phyloP scores from a whole-genome alignment of 78 protist genomes.

The Polysphondylium violaceum region DNA sequence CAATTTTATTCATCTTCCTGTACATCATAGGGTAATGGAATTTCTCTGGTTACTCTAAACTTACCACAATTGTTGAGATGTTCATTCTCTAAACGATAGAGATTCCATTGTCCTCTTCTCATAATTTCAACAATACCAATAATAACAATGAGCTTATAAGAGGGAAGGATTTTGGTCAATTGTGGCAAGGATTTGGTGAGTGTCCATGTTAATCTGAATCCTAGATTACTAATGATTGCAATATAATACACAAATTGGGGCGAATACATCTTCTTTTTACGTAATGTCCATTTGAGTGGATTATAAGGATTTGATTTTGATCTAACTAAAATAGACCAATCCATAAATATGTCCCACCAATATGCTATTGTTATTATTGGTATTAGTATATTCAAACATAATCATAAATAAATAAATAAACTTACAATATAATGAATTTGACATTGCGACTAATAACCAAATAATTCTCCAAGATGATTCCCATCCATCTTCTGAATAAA shows the following conservation, averaged over 20 bases:
- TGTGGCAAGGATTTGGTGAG: slow-evolving; percentile 77
- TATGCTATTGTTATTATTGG: slow-evolving; percentile 32
- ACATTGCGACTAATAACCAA: slow-evolving; percentile 41
- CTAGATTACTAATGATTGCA: slow-evolving; percentile 74
- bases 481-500: slow-evolving; percentile 32
- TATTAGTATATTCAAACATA: too few species aligned
- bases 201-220: slow-evolving; percentile 75
- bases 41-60: slow-evolving; percentile 62
- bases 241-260: slow-evolving; percentile 62
- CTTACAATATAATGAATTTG: slow-evolving; percentile 35
- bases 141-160: slow-evolving; percentile 48
- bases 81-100: slow-evolving; percentile 81
- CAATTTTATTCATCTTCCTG: background rate
- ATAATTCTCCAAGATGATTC: slow-evolving; percentile 37
- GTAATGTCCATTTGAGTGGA: slow-evolving; percentile 36
- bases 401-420: too few species aligned
- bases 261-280: slow-evolving; percentile 75
- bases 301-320: slow-evolving; percentile 16
- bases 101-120: slow-evolving; percentile 81
- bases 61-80: slow-evolving; percentile 79
- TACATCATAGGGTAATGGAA: slow-evolving; percentile 67
- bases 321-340: slow-evolving; percentile 53
- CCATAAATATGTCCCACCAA: slow-evolving; percentile 74
- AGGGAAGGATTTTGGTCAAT: slow-evolving; percentile 16
- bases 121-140: slow-evolving; percentile 65